Percentiles rank a stretch among this genome's conserved stretches.
Evolutionary conservation across 2,329 filamentous ascomycete genomes (phyloP).

Genomic region (Elsinoe australis): DNA sequence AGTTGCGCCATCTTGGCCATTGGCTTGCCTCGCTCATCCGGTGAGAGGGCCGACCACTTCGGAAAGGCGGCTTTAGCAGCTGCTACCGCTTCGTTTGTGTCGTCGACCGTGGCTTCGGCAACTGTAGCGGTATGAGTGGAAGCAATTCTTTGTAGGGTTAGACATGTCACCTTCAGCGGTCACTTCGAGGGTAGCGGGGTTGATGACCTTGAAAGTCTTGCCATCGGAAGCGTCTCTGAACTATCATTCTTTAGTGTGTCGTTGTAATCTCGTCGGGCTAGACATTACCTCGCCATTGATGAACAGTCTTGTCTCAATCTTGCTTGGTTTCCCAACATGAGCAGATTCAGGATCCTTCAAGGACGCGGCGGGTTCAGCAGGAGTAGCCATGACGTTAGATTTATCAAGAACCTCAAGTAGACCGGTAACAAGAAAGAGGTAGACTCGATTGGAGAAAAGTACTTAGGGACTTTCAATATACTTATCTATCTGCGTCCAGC

Average conservation of each 20-base stretch:
- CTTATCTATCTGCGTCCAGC: no score
- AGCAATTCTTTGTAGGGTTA: background rate
- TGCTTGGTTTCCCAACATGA: conserved; percentile 19
- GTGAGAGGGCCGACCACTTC: conserved; percentile 38
- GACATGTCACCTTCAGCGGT: conserved; percentile 30
- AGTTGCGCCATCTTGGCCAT: conserved; percentile 43
- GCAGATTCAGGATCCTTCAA: no score
- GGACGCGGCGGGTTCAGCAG: no score
- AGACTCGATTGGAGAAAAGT: background rate
- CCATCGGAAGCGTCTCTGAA: conserved; percentile 41
- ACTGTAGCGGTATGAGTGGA: conserved; percentile 25
- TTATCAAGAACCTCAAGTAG: background rate
- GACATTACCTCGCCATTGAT: conserved; percentile 43
- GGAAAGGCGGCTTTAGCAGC: conserved; percentile 41
- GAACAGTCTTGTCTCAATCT: conserved; percentile 39
- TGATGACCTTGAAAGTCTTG: conserved; percentile 41
- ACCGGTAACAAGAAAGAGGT: no score
- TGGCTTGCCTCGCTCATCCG: conserved; percentile 35
- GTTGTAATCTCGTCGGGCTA: background rate
- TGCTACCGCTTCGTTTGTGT: conserved; percentile 39
- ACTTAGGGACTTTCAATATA: no score
- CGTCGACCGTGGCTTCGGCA: conserved; percentile 39
- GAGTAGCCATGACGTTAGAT: conserved; percentile 1
- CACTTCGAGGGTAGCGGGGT: conserved; percentile 37
- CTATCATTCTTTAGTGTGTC: conserved; percentile 20